Percentiles rank a stretch among this genome's conserved stretches.
Conservation (phyloP, 2,329 filamentous ascomycete genomes). For the Neopestalotiopsis sp. region DNA sequence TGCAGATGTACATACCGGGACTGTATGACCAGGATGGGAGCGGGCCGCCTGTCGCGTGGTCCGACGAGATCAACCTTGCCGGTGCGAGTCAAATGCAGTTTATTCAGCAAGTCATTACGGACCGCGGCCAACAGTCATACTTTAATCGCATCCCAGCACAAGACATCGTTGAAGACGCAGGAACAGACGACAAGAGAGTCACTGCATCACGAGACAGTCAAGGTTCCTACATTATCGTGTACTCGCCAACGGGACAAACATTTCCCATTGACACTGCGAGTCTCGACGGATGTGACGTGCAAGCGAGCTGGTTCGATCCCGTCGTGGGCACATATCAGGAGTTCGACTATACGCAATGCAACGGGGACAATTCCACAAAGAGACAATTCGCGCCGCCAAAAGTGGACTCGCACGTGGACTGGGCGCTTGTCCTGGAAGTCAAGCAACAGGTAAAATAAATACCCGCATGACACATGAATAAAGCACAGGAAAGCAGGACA, state of each 20-base stretch:
- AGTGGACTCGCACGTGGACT: constrained; percentile 20
- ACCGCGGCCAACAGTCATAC: constrained; percentile 25
- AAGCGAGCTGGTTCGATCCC: constrained; percentile 26
- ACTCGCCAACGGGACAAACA: constrained; percentile 24
- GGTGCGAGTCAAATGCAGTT: constrained; percentile 27
- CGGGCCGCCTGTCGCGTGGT: constrained; percentile 24
- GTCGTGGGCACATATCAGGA: constrained; percentile 21
- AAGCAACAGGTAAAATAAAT: not conserved
- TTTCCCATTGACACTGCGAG: constrained; percentile 25
- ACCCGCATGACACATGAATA: not conserved
- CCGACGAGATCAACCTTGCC: constrained; percentile 25
- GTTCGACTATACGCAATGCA: constrained; percentile 23
- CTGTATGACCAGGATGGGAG: constrained; percentile 23
- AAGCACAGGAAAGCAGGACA: not conserved
- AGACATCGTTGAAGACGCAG: constrained; percentile 22
- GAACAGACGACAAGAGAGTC: constrained; percentile 24
- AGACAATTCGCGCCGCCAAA: constrained; percentile 24
- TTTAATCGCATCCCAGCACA: constrained; percentile 23
- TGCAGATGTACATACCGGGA: constrained; percentile 26
- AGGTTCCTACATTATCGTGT: constrained; percentile 28
- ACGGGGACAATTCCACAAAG: constrained; percentile 1
- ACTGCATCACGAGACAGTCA: constrained; percentile 25
- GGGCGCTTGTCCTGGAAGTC: constrained; percentile 25
- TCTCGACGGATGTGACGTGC: constrained; percentile 19
- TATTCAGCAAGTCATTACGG: constrained; percentile 24